These are phyloP conservation scores for Solanum pimpinellifolium DNA, from an alignment of 257 asterid species.

Conservation along the genomic window DNA sequence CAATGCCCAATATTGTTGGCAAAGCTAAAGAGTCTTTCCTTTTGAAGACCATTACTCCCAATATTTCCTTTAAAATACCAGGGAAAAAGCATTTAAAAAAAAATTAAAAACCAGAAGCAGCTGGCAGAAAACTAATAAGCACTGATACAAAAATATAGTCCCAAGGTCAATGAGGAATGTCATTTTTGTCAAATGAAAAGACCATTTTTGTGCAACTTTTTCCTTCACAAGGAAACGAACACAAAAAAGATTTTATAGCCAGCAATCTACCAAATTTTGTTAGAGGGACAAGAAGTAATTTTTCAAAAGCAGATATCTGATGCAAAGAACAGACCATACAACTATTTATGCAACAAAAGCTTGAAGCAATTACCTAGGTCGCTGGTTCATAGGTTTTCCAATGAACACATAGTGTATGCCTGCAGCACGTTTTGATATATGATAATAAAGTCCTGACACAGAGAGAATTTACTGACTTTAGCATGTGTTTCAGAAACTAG, in stretches of 20 bases:
- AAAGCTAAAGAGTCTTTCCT: background rate
- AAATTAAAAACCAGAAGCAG: background rate
- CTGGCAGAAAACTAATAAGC: background rate
- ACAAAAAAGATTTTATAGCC: background rate
- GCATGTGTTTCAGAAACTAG: background rate
- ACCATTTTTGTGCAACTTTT: background rate
- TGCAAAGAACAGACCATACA: background rate
- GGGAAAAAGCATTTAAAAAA: background rate
- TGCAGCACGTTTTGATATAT: conserved; percentile 82
- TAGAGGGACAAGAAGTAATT: background rate
- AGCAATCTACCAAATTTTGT: background rate
- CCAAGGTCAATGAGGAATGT: background rate
- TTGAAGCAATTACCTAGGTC: conserved; percentile 57
- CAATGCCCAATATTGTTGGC: background rate
- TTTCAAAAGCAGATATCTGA: background rate
- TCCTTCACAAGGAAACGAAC: background rate
- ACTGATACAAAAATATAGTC: background rate
- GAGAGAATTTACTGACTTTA: background rate
- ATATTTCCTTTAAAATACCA: background rate
- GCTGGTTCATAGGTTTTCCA: conserved; percentile 82
- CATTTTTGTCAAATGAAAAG: background rate
- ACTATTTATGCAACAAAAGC: background rate
- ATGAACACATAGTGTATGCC: conserved; percentile 87
- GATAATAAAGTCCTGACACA: conserved; percentile 74
- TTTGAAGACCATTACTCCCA: background rate